Base-by-base conservation (phyloP, 768 basidiomycete species). In the Serpula lacrymans region DNA sequence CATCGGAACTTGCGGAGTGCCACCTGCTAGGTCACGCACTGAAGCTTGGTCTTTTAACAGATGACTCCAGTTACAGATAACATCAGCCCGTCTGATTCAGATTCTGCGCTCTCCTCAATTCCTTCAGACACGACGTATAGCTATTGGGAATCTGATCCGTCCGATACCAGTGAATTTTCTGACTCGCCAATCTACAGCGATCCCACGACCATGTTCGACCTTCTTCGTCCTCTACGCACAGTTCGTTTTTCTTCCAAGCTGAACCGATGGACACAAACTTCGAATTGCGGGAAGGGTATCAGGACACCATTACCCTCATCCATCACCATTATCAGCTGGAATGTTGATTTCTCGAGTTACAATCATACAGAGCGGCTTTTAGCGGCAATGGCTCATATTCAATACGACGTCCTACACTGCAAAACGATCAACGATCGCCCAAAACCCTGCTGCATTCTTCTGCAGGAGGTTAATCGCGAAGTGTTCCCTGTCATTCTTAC, bases 311-410 rank as follows among this genome's bases (percentile, higher is more conserved):
- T 66, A 35, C 73, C 75, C n/a, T 52, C 68, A 21, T 63, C 63
- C 25, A 51, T 88, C 35, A 68, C 68, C 41, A 57, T 89, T 35
- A 57, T 88, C 46, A 79, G 83, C 21, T 89, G 86, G 86, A 88
- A 89, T 58, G 50, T 88, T 39, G 75, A 83, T 53, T 79, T 74
- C 53, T 47, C 54, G 28, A 60, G 61, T 12, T 48, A 55, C 0
- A 49, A 65, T 28, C 53, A 52, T 8, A 63, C 61, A 30, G 64
- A 65, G 41, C 77, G 86, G 6, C 64, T 83, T 24, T 45, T 42
- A 1, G 58, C 67, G 3, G 71, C 70, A 13, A 64, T 88, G 42
- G 62, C 71, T 11, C 69, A 85, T 54, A 68, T 88, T 46, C 72
- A 76, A 52, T 55, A 63, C 24, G 68, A 74, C 3, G 69, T 80